Evolutionary conservation across 495 filamentous ascomycete genomes (phyloP), one percentile per base, ranked within the genome.

Genomic region (Parmelia sp.): DNA sequence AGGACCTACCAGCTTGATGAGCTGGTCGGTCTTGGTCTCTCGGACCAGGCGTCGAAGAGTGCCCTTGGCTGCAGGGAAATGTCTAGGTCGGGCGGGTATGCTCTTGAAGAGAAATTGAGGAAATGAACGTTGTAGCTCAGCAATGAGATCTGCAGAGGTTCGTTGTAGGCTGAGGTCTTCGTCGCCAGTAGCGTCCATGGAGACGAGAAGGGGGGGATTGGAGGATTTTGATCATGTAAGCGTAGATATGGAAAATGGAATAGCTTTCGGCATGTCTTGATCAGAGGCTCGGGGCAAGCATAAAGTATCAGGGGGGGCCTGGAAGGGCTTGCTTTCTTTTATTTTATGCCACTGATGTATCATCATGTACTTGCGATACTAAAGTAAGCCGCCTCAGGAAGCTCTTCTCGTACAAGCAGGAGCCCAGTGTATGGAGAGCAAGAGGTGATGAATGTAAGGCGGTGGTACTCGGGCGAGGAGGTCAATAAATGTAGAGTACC

Each of bases 121-220:
- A 62, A 84, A 80, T 65, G 76, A 85, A 57, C 73, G 77, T 77
- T 77, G 71, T 65, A 93, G 85, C 63, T 90, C 86, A 14, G 76
- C 71, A 42, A 92, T 77, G 56, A 92, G 77, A 57, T 90, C 87
- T 19, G 78, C 75, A 5, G 90, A 89, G 45, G 82, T 79, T 53
- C 87, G 85, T 70, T 91, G 88, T 25, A 95, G 81, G 71, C 88
- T 85, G 57, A 91, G 76, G 66, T 92, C 90, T 60, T 80, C 75
- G 51, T 91, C 89, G 27, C 82, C 82, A 3, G 75, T 72, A 49
- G 76, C 78, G 70, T 82, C 78, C 79, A 82, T 82, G 62, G 70
- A 65, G 21, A 40, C 35, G 27, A 5, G 27, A 25, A 5, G 27
- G 31, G 29, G 33, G 9, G 12, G 29, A 0, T 21, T 9, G 29